A percentile compares a stretch with the other conserved stretches of the same genome.
Evolutionary conservation across 2,329 filamentous ascomycete species (phyloP).

Genomic region (Calycina marina): DNA sequence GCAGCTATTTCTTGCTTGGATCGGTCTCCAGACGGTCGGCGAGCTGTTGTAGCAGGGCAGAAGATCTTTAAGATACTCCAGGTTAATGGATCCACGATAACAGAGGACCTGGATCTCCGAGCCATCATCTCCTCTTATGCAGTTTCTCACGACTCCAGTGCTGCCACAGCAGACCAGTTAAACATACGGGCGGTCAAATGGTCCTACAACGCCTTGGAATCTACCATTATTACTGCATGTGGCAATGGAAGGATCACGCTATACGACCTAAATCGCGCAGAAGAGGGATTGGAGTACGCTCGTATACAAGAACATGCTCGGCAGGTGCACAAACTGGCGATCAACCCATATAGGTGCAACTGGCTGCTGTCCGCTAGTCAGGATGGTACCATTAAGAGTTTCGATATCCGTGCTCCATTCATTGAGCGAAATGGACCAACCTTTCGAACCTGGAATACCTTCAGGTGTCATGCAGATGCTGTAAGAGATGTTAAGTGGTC

Average conservation of each 20-base stretch:
- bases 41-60: slow-evolving; percentile 41
- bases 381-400: slow-evolving; percentile 47
- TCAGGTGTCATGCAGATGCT: slow-evolving; percentile 34
- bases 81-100: slow-evolving; percentile 36
- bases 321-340: slow-evolving; percentile 48
- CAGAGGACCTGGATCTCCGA: slow-evolving; percentile 43
- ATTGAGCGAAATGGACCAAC: slow-evolving; percentile 33
- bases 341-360: slow-evolving; percentile 43
- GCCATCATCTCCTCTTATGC: slow-evolving; percentile 36
- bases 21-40: slow-evolving; percentile 38
- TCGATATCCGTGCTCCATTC: slow-evolving; percentile 37
- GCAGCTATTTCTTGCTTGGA: slow-evolving; percentile 43
- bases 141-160: slow-evolving; percentile 27
- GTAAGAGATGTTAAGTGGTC: slow-evolving; percentile 53
- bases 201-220: slow-evolving; percentile 30
- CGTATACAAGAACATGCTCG: slow-evolving; percentile 47
- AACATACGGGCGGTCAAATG: slow-evolving; percentile 50
- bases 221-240: slow-evolving; percentile 46
- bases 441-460: slow-evolving; percentile 24
- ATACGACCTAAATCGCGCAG: slow-evolving; percentile 41
- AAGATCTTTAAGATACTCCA: slow-evolving; percentile 43
- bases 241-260: slow-evolving; percentile 50
- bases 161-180: slow-evolving; percentile 36
- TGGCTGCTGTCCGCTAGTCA: slow-evolving; percentile 48
- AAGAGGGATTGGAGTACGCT: slow-evolving; percentile 31